Evolutionary conservation across 371 early-diverging fungal species (phyloP).

Genomic region (Mortierella sp.): DNA sequence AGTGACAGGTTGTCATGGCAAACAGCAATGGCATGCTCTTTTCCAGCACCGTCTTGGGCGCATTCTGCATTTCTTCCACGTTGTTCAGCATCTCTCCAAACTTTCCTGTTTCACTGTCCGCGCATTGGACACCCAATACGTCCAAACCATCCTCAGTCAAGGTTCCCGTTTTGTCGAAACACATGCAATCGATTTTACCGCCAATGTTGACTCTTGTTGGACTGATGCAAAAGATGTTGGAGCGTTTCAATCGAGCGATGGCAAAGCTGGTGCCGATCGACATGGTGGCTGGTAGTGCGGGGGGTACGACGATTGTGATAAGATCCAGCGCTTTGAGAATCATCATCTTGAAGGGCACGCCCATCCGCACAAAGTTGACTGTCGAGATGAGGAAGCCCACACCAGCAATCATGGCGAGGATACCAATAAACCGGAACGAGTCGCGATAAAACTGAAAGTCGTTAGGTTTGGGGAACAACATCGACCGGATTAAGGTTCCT

Average conservation of each 20-base stretch:
- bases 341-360: constrained; percentile 76
- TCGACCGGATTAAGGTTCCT: constrained; percentile 94
- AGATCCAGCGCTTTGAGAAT: constrained; percentile 91
- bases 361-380: constrained; percentile 84
- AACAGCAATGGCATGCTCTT: constrained; percentile 61
- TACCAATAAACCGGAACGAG: constrained; percentile 94
- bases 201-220: constrained; percentile 97
- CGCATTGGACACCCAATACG: constrained; percentile 86
- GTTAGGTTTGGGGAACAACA: constrained; percentile 95
- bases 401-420: constrained; percentile 81
- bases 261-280: constrained; percentile 97
- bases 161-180: constrained; percentile 99
- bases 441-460: constrained; percentile 96
- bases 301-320: constrained; percentile 95
- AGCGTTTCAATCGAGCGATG: constrained; percentile 81
- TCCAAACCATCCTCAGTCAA: constrained; percentile 98
- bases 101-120: constrained; percentile 48
- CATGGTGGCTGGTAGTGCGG: constrained; percentile 97
- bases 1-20: constrained; percentile 97
- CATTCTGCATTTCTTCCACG: constrained; percentile 36
- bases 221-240: constrained; percentile 94
- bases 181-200: constrained; percentile 95
- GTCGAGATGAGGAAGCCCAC: constrained; percentile 86
- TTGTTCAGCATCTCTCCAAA: constrained; percentile 60
- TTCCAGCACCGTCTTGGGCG: constrained; percentile 34